Percentiles rank a stretch among this genome's conserved stretches.
These are phyloP conservation scores for Chiua sp. DNA, from an alignment of 1,284 basidiomycete species.

Conservation along the genomic window DNA sequence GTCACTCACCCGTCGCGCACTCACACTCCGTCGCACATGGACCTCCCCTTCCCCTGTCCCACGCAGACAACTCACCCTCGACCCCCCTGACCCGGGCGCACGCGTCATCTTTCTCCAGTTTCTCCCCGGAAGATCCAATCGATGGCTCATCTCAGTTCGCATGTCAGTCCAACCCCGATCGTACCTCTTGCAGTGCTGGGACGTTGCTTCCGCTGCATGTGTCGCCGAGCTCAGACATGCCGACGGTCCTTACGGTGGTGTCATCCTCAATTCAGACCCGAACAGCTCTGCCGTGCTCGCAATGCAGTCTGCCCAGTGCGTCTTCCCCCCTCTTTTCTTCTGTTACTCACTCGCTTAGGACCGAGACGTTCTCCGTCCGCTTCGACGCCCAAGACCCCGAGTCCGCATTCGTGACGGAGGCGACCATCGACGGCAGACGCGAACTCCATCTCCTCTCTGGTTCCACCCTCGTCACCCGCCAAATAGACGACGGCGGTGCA, in stretches of 20 bases:
- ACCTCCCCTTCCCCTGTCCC: slow-evolving; percentile 43
- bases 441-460: slow-evolving; percentile 42
- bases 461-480: slow-evolving; percentile 43
- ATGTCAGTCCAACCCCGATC: slow-evolving; percentile 28
- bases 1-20: slow-evolving; percentile 40
- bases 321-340: neutral
- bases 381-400: slow-evolving; percentile 37
- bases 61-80: slow-evolving; percentile 35
- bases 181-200: slow-evolving; percentile 61
- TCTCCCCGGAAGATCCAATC: slow-evolving; percentile 42
- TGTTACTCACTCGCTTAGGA: slow-evolving; percentile 8
- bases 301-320: slow-evolving; percentile 46
- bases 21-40: slow-evolving; percentile 55
- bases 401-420: slow-evolving; percentile 42
- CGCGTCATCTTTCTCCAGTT: slow-evolving; percentile 52
- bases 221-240: slow-evolving; percentile 42
- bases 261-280: slow-evolving; percentile 46
- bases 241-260: slow-evolving; percentile 40
- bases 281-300: slow-evolving; percentile 40
- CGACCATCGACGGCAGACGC: slow-evolving; percentile 38
- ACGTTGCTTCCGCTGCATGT: slow-evolving; percentile 41
- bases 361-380: slow-evolving; percentile 26
- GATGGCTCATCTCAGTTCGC: slow-evolving; percentile 52
- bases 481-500: slow-evolving; percentile 31
- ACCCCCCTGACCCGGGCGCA: slow-evolving; percentile 25